Evolutionary conservation across 2,329 filamentous ascomycete species (phyloP).

Genomic region (Dactylella cylindrospora): DNA sequence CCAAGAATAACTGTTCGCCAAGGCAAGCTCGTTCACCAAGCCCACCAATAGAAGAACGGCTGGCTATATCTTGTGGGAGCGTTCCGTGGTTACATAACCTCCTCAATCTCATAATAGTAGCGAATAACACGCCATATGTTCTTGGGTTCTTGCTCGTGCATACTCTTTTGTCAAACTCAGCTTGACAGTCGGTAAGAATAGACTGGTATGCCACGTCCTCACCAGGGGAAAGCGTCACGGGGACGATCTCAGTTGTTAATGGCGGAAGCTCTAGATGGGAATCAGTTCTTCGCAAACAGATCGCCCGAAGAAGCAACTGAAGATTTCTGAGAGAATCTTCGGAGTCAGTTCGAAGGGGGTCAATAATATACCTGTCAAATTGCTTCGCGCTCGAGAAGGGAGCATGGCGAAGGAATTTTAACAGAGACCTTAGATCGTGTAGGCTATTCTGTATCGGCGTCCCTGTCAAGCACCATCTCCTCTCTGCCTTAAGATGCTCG

Average conservation of each 20-base stretch:
- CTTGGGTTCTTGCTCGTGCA: background rate
- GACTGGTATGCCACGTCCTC: background rate
- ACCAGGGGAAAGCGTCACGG: background rate
- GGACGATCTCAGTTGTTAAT: background rate
- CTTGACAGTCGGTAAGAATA: constrained; percentile 4
- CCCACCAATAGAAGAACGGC: no score
- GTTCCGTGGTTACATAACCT: constrained; percentile 22
- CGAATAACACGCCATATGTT: background rate
- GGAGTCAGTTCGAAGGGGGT: constrained; percentile 50
- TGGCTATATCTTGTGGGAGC: background rate
- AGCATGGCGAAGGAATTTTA: constrained; percentile 56
- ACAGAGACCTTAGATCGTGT: constrained; percentile 58
- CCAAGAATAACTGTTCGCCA: no score
- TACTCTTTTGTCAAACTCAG: background rate
- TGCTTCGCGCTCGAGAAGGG: constrained; percentile 53
- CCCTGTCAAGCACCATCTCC: constrained; percentile 60
- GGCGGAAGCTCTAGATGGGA: constrained; percentile 2
- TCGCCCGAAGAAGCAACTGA: constrained; percentile 19
- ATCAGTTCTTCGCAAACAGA: constrained; percentile 36
- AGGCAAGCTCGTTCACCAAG: no score
- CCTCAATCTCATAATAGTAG: constrained; percentile 5
- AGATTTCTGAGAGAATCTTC: constrained; percentile 30
- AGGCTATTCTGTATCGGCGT: constrained; percentile 61
- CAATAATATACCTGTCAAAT: constrained; percentile 55
- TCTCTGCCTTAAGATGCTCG: constrained; percentile 53